Base-by-base conservation (phyloP, 108 stramenopile species). In the Cyclotella distinguenda region DNA sequence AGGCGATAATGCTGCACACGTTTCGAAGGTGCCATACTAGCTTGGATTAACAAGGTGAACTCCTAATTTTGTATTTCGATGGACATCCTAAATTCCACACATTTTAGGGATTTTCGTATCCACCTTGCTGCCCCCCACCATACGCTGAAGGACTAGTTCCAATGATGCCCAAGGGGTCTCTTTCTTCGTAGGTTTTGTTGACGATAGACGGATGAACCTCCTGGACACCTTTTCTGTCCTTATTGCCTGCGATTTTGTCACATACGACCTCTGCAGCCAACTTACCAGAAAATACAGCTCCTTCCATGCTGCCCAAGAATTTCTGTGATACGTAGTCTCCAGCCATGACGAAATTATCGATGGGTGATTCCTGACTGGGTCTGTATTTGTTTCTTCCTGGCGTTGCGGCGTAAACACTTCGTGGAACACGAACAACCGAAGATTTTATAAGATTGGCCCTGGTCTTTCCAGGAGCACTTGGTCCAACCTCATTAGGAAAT, bases 301-400 rank as follows among this genome's bases (percentile, higher is more conserved):
- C 88, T 65, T 89, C 88, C 88, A 89, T 89, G 23, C 77, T 79
- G 0, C 84, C 88, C 40, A 89, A 45, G 59, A 82, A 89, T 70
- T 84, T 84, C 57, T 84, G 84, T 36, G 61, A 47, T 18, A 67
- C 72, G 60, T 54, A 84, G 54, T 81, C 80, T 26, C 84, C 84
- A 4, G 80, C 80, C 64, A 84, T 68, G 28, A 74, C 68, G 35
- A 84, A 81, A 39, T 81, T 81, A 9, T 63, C 23, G 25, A 84
- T 82, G 0, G 84, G 81, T 11, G 77, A 74, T 35, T 35, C 38
- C 42, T 82, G 81, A 27, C 66, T 69, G 11, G 80, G 84, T 12
- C 84, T 58, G 58, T 42, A 76, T 27, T 72, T 77, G 64, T 79
- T 79, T 19, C 74, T 47, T 27, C 88, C 88, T 2, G 88, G 86